These are phyloP conservation scores for Ilex aquifolium DNA, from an alignment of 257 asterid genomes.

Conservation along the genomic window DNA sequence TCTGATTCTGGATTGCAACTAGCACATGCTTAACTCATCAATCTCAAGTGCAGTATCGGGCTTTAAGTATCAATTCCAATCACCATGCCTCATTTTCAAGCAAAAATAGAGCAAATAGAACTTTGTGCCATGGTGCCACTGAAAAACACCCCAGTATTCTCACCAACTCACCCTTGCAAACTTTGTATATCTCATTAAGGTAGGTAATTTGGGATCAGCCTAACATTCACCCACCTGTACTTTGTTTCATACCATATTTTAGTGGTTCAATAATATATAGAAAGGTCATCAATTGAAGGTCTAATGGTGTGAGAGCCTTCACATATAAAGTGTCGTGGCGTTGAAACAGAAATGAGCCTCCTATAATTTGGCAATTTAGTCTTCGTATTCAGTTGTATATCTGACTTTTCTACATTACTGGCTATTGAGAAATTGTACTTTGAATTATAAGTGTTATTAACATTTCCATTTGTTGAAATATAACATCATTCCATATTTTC, in stretches of 20 bases:
- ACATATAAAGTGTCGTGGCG: no score
- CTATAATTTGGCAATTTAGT: background rate
- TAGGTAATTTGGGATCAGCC: background rate
- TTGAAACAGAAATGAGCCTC: background rate
- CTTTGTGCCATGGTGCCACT: background rate
- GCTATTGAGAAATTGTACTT: background rate
- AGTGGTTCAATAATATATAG: slow-evolving; percentile 1
- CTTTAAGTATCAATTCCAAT: slow-evolving; percentile 1
- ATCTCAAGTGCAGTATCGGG: background rate
- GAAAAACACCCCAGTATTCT: background rate
- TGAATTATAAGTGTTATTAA: no score
- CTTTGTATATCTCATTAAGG: slow-evolving; percentile 27
- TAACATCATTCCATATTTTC: no score
- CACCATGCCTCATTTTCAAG: background rate
- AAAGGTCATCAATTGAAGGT: background rate
- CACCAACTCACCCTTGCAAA: slow-evolving; percentile 2
- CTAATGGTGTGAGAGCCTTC: background rate
- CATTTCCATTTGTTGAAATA: no score
- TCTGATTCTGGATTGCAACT: slow-evolving; percentile 35
- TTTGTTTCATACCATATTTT: background rate
- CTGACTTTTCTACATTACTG: slow-evolving; percentile 1
- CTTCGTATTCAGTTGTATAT: slow-evolving; percentile 10
- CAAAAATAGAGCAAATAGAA: background rate
- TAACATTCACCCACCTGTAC: background rate
- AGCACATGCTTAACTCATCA: slow-evolving; percentile 1